Conservation (phyloP, 257 asterid species). For the Solanum pimpinellifolium region DNA sequence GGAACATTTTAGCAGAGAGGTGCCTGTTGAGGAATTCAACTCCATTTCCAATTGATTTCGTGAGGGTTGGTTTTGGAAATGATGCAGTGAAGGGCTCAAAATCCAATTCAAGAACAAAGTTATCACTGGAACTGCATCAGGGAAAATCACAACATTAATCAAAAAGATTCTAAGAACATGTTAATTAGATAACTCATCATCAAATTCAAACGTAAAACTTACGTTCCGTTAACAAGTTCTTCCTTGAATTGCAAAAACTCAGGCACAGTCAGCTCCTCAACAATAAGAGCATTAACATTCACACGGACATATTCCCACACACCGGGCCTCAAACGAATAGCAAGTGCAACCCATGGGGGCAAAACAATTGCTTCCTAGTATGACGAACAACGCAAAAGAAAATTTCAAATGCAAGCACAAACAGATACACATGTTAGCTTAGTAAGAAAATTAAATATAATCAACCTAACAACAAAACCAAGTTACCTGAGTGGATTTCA, state of each 20-base stretch:
- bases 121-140: constrained; percentile 49
- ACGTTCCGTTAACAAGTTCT: constrained; percentile 81
- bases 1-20: constrained; percentile 95
- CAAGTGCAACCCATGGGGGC: constrained; percentile 96
- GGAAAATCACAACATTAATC: not conserved
- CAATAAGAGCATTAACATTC: constrained; percentile 48
- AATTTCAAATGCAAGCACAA: not conserved
- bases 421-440: not conserved
- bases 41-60: constrained; percentile 94
- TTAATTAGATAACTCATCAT: not conserved
- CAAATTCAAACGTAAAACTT: not conserved
- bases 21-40: constrained; percentile 95
- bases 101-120: constrained; percentile 91
- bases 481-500: constrained; percentile 64
- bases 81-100: constrained; percentile 88
- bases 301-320: constrained; percentile 88
- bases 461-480: not conserved
- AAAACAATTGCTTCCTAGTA: constrained; percentile 72
- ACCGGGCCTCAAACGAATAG: constrained; percentile 88
- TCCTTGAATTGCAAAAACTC: constrained; percentile 83
- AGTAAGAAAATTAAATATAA: not conserved
- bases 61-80: constrained; percentile 83
- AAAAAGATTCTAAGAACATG: not conserved
- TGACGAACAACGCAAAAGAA: not conserved
- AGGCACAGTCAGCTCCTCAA: constrained; percentile 78